These are phyloP conservation scores for Cladosporium cucumerinum DNA, from an alignment of 2,329 filamentous ascomycete genomes.

Conservation along the genomic window DNA sequence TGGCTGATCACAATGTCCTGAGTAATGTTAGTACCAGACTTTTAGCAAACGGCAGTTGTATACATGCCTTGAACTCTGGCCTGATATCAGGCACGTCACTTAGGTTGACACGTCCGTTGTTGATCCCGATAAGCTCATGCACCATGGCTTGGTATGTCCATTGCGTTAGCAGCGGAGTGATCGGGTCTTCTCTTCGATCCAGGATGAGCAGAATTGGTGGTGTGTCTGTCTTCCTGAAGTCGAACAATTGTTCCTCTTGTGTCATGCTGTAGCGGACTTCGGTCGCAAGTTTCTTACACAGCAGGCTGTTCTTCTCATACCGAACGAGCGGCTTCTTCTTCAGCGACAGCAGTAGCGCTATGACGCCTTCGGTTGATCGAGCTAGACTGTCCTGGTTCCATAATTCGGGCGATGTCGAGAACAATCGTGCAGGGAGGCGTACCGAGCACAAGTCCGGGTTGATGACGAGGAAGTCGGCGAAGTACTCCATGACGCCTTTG, in stretches of 20 bases:
- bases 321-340: slow-evolving; percentile 97
- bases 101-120: slow-evolving; percentile 90
- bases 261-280: slow-evolving; percentile 91
- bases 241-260: slow-evolving; percentile 93
- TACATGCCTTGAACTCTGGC: slow-evolving; percentile 67
- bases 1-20: slow-evolving; percentile 88
- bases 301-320: slow-evolving; percentile 83
- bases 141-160: slow-evolving; percentile 99
- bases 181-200: slow-evolving; percentile 88
- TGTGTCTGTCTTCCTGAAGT: slow-evolving; percentile 92
- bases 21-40: not conserved
- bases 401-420: slow-evolving; percentile 59
- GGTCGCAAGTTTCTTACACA: slow-evolving; percentile 88
- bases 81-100: slow-evolving; percentile 78
- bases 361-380: slow-evolving; percentile 78
- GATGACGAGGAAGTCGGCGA: slow-evolving; percentile 91
- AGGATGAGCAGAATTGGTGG: slow-evolving; percentile 87
- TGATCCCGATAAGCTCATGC: slow-evolving; percentile 88
- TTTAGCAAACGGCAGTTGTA: not conserved
- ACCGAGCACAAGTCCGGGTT: slow-evolving; percentile 72
- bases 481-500: slow-evolving; percentile 89
- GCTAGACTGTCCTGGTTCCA: slow-evolving; percentile 91
- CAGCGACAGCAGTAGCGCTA: slow-evolving; percentile 78
- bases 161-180: slow-evolving; percentile 90
- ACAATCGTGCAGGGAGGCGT: slow-evolving; percentile 31